Conservation (phyloP, 495 filamentous ascomycete genomes). For the Aspergillus nidulans region DNA sequence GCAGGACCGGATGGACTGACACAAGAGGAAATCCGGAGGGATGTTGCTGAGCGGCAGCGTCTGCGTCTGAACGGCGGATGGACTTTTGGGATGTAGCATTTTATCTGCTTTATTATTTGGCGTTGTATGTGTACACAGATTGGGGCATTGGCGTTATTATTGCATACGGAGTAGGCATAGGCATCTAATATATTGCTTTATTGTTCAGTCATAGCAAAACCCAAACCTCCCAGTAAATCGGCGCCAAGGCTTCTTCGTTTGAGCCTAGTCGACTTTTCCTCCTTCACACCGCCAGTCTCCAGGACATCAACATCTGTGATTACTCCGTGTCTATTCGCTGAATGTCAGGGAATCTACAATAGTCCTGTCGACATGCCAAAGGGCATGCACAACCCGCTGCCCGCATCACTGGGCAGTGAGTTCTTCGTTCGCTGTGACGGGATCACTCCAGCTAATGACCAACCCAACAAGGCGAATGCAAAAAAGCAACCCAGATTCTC, state of each 20-base stretch:
- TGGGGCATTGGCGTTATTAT: background rate
- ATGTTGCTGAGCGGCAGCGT: constrained; percentile 74
- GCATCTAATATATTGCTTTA: background rate
- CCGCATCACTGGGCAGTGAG: constrained; percentile 53
- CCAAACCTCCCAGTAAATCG: background rate
- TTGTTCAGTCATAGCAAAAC: background rate
- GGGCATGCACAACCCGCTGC: constrained; percentile 58
- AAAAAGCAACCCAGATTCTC: constrained; percentile 79
- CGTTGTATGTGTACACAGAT: background rate
- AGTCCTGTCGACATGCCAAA: constrained; percentile 27
- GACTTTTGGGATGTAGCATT: constrained; percentile 47
- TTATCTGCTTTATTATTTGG: constrained; percentile 2
- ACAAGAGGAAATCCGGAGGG: constrained; percentile 77
- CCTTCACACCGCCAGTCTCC: background rate
- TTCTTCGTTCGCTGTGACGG: background rate
- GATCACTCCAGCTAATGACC: background rate
- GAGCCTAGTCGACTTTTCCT: background rate
- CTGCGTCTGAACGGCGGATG: constrained; percentile 82
- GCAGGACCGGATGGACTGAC: constrained; percentile 77
- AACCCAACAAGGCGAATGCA: constrained; percentile 61
- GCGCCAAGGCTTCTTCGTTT: background rate
- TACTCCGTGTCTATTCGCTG: background rate
- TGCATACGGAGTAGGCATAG: background rate
- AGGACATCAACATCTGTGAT: background rate
- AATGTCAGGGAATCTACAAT: background rate